Evolutionary conservation across 2,329 filamentous ascomycete genomes (phyloP), one percentile per base, ranked within the genome.

Genomic region (Diaporthe destruens): DNA sequence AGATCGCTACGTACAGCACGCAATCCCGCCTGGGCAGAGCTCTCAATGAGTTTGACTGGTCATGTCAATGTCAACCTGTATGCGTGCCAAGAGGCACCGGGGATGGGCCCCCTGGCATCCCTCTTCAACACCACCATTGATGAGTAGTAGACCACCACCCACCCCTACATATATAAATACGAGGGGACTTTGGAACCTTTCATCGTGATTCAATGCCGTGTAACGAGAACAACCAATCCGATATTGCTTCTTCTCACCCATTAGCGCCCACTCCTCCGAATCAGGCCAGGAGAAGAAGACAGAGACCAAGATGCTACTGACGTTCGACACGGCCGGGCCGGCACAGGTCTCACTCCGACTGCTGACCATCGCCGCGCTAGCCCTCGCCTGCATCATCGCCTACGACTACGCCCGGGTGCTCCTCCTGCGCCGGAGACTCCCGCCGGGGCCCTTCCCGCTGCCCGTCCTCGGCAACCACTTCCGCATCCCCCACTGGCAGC

Each of bases 401-500:
- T 66, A 66, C 47, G 51, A 71, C 47, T 71, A 71, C 59, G 12
- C 7, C 16, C 49, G 42, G 12, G 59, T 71, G 18, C 69, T 71
- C 3, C 57, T 66, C 39, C 49, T 66, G 57, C 69, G 69, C 49
- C 69, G 57, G 9, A 65, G n/a, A 12, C 57, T 71, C 12, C 69
- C 69, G 12, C 69, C 57, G 25, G 69, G 69, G 4, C 69, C 57
- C 9, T 56, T 71, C 25, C 69, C 69, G 16, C 57, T 71, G 14
- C 69, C 69, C 9, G 20, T 71, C 32, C 32, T 71, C 39, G 69
- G 69, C 12, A 71, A 55, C 42, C 59, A 42, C 69, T 66, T 55
- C 36, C 47, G 42, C 16, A 42, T 66, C 6, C 44, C 32, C 5
- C 18, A 55, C 36, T 34, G 16, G n/a, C 57, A 55, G 39, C 57